Evolutionary conservation across 2,329 filamentous ascomycete genomes (phyloP).

Genomic region (Scedosporium minutisporum): DNA sequence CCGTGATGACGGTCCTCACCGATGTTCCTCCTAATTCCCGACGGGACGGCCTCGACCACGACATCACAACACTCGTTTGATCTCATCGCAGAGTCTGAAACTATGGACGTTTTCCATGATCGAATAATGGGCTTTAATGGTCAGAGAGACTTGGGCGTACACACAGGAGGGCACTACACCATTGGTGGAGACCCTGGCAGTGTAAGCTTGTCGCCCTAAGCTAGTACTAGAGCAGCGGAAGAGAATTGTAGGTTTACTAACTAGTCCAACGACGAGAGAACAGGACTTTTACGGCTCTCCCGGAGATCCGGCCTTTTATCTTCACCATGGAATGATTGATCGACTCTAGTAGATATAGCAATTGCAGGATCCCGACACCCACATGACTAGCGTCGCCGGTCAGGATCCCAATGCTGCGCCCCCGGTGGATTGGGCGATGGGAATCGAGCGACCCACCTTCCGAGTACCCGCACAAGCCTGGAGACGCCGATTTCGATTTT

Average conservation of each 20-base stretch:
- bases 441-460: too few relatives aligned
- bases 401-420: background rate
- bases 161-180: slow-evolving; percentile 30
- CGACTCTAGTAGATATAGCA: slow-evolving; percentile 14
- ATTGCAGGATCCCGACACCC: slow-evolving; percentile 6
- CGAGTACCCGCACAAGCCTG: background rate
- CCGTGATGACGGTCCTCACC: slow-evolving; percentile 17
- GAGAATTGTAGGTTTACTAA: background rate
- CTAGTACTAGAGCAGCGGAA: too few relatives aligned
- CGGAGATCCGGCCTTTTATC: slow-evolving; percentile 25
- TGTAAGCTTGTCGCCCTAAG: background rate
- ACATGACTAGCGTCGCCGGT: background rate
- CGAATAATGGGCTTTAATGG: slow-evolving; percentile 10
- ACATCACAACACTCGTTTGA: slow-evolving; percentile 17
- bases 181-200: slow-evolving; percentile 24
- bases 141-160: slow-evolving; percentile 16
- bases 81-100: slow-evolving; percentile 8
- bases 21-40: slow-evolving; percentile 15
- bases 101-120: slow-evolving; percentile 11
- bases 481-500: background rate
- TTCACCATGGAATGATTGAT: slow-evolving; percentile 22
- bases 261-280: background rate
- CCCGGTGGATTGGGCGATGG: background rate
- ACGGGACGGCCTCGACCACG: slow-evolving; percentile 22
- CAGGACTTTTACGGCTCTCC: slow-evolving; percentile 27